These are phyloP conservation scores for Xylaria castorea DNA, from an alignment of 495 filamentous ascomycete genomes.

Conservation along the genomic window DNA sequence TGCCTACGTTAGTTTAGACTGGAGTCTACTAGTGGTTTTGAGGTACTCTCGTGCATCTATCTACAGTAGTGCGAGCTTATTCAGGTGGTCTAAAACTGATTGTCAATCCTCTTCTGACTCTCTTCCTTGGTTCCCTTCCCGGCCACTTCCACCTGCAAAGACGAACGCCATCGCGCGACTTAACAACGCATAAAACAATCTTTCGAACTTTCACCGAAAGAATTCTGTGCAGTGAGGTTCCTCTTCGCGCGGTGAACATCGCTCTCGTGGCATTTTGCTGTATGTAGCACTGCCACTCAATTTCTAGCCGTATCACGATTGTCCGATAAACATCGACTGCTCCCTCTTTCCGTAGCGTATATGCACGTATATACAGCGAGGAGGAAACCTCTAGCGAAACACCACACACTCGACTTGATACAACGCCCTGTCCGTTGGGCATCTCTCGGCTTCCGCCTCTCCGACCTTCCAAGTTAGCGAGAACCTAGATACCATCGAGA, in stretches of 20 bases:
- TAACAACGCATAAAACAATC: not conserved
- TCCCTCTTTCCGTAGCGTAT: not conserved
- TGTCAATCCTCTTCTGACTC: conserved; percentile 2
- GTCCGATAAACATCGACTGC: not conserved
- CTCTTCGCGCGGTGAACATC: not conserved
- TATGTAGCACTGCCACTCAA: conserved; percentile 13
- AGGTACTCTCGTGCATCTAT: not conserved
- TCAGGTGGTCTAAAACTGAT: not conserved
- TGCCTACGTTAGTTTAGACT: not conserved
- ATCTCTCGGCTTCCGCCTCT: not conserved
- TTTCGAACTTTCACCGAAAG: not conserved
- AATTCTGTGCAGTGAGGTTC: not conserved
- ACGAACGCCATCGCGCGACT: not conserved
- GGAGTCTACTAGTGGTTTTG: not conserved
- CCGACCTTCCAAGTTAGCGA: not conserved
- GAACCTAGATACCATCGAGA: conserved; percentile 38
- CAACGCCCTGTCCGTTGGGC: not conserved
- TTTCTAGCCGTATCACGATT: not conserved
- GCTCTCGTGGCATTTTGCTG: conserved; percentile 11
- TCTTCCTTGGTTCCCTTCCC: not conserved
- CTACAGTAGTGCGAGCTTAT: not conserved
- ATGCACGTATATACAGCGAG: not conserved
- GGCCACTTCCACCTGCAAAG: not conserved
- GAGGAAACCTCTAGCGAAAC: not conserved
- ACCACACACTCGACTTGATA: not conserved